These are phyloP conservation scores for Gossypium mustelinum DNA, from an alignment of 345 rosid genomes.

Conservation along the genomic window DNA sequence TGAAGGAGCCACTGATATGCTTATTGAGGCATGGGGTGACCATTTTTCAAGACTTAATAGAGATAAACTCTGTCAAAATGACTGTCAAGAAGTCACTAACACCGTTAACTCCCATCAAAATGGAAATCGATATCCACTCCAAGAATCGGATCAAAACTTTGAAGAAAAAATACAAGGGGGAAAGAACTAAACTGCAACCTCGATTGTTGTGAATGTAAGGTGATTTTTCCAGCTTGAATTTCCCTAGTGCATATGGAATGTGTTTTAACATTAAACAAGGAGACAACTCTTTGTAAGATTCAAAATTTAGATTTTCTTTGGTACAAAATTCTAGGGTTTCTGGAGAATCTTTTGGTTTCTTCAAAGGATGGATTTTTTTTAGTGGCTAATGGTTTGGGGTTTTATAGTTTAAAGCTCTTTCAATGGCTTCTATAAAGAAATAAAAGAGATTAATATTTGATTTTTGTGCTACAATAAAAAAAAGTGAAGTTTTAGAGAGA, in stretches of 20 bases:
- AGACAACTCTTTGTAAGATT: neutral
- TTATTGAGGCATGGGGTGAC: conserved; percentile 83
- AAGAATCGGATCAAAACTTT: conserved; percentile 67
- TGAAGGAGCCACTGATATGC: conserved; percentile 65
- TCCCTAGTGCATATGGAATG: conserved; percentile 81
- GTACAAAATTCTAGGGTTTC: too few species aligned
- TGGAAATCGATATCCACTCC: conserved; percentile 65
- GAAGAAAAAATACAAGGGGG: conserved; percentile 17
- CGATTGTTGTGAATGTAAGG: conserved; percentile 47
- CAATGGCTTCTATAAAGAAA: neutral
- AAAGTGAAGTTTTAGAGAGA: neutral
- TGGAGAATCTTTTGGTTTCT: neutral
- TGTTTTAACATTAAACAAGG: conserved; percentile 67
- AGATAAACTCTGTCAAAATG: conserved; percentile 49
- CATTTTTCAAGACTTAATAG: conserved; percentile 72
- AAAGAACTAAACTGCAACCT: conserved; percentile 45
- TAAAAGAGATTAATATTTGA: neutral
- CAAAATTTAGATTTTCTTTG: neutral
- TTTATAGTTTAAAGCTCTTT: neutral
- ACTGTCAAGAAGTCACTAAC: conserved; percentile 50
- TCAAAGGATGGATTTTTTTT: neutral
- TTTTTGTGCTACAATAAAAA: neutral
- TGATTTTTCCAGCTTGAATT: conserved; percentile 94
- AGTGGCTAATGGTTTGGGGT: neutral
- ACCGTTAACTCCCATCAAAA: conserved; percentile 52